Evolutionary conservation across 1,139 yeast genomes (phyloP), one percentile per base, ranked within the genome.

Genomic region (Kluyveromyces sp.): DNA sequence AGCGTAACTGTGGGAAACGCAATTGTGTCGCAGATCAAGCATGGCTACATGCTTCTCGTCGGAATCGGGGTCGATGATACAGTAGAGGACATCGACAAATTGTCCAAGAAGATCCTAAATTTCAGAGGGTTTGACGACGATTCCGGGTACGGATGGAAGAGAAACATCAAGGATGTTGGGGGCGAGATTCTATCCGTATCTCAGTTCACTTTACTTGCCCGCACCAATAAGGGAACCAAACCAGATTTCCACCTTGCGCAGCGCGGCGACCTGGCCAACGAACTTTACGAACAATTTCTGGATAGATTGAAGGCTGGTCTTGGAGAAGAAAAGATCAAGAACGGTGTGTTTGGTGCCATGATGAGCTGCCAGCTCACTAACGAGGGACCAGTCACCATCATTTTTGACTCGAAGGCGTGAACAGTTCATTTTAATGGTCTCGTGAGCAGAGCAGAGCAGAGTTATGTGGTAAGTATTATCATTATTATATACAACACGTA

Each of bases 281-380:
- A 70, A 15, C 66, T 88, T 47, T 92, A 89, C 61, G 75, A 82
- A n/a, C 59, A 63, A 40, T 85, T 89, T 48, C 66, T 87, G 50
- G 54, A 53, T 0, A 67, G 67, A 50, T 70, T 81, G 61, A 71
- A 67, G 42, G 61, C 52, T n/a, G 79, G 68, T n/a, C 57, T 84
- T 35, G 94, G 90, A 0, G 70, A 68, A 1, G 77, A 73, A 0
- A 73, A 76, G 42, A 95, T 89, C 4, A 75, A 82, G 52, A 96
- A 88, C 58, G 98, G 98, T 1, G 74, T 78, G 48, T 92, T 92
- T 64, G 98, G 97, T 0, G 97, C 94, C 6, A 86, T 90, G 96
- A 92, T 92, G 98, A 95, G 87, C 53, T 96, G 92, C 15, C 74
- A 76, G 2, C 66, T 90, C 48, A 79, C 82, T 21, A 92, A 92